phyloP scores from a whole-genome alignment of 306 rosid species.

The Fagus sylvatica region DNA sequence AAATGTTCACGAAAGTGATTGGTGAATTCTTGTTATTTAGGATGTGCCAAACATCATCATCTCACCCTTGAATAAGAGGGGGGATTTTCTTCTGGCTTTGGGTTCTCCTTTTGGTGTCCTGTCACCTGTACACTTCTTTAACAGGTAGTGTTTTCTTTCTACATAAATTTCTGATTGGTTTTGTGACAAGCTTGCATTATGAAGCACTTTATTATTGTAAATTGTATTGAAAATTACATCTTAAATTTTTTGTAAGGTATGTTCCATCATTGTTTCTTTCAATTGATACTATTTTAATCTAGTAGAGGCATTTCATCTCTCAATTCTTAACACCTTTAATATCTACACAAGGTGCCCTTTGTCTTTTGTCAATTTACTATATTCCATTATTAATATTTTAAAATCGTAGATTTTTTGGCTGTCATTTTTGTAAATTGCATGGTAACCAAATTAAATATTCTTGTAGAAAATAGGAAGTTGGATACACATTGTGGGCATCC shows the following conservation, averaged over 20 bases:
- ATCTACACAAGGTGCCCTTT: background rate
- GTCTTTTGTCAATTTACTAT: constrained; percentile 13
- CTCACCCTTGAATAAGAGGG: constrained; percentile 66
- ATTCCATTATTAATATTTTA: background rate
- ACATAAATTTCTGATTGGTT: background rate
- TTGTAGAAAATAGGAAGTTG: no score
- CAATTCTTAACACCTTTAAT: background rate
- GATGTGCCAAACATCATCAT: constrained; percentile 44
- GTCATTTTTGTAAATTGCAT: background rate
- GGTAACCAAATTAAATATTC: background rate
- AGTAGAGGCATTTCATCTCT: background rate
- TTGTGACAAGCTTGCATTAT: background rate
- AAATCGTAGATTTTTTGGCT: background rate
- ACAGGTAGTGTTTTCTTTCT: constrained; percentile 54
- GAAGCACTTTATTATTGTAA: background rate
- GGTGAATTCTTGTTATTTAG: constrained; percentile 41
- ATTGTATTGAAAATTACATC: background rate
- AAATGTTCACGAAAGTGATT: constrained; percentile 24
- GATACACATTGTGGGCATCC: background rate
- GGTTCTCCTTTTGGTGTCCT: constrained; percentile 97
- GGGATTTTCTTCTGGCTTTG: constrained; percentile 77
- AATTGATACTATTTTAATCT: background rate
- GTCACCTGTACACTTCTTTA: constrained; percentile 87
- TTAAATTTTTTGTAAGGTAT: background rate
- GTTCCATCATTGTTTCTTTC: background rate